These are phyloP conservation scores for Cornus controversa DNA, from an alignment of 148 eudicot genomes.

Conservation along the genomic window DNA sequence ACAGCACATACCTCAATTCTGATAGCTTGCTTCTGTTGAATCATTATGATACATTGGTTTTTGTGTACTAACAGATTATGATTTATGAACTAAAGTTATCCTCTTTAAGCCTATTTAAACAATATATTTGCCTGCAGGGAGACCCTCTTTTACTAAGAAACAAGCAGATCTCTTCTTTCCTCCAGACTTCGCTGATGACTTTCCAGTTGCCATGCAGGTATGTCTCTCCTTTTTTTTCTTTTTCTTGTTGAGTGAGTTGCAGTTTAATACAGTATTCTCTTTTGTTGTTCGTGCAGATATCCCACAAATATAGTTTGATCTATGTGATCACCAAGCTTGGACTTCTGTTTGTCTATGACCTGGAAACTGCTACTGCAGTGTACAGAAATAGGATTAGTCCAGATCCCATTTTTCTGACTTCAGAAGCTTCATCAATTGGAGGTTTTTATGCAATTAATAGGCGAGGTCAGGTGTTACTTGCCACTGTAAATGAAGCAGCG, in stretches of 20 bases:
- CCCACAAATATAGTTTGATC: slow-evolving; percentile 81
- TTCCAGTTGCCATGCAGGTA: slow-evolving; percentile 99
- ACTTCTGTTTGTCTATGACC: slow-evolving; percentile 91
- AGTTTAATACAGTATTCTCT: neutral
- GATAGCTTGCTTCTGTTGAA: too few relatives aligned
- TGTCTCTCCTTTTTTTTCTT: slow-evolving; percentile 1
- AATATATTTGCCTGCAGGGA: slow-evolving; percentile 49
- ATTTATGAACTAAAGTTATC: neutral
- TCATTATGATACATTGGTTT: too few relatives aligned
- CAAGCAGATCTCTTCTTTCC: slow-evolving; percentile 99
- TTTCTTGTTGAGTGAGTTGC: neutral
- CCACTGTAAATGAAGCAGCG: slow-evolving; percentile 89
- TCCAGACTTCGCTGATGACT: slow-evolving; percentile 96
- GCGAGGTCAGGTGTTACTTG: slow-evolving; percentile 92
- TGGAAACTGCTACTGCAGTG: slow-evolving; percentile 93
- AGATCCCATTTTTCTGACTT: slow-evolving; percentile 92
- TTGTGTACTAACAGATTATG: too few relatives aligned
- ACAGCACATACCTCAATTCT: too few relatives aligned
- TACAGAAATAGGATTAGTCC: slow-evolving; percentile 96
- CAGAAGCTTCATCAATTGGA: slow-evolving; percentile 89
- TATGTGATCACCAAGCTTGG: slow-evolving; percentile 97
- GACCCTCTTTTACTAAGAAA: slow-evolving; percentile 79
- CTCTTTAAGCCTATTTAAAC: neutral
- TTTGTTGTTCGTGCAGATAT: slow-evolving; percentile 55
- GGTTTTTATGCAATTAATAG: slow-evolving; percentile 96